Base-by-base conservation (phyloP, 2,329 filamentous ascomycete species). In the Cytospora mali region DNA sequence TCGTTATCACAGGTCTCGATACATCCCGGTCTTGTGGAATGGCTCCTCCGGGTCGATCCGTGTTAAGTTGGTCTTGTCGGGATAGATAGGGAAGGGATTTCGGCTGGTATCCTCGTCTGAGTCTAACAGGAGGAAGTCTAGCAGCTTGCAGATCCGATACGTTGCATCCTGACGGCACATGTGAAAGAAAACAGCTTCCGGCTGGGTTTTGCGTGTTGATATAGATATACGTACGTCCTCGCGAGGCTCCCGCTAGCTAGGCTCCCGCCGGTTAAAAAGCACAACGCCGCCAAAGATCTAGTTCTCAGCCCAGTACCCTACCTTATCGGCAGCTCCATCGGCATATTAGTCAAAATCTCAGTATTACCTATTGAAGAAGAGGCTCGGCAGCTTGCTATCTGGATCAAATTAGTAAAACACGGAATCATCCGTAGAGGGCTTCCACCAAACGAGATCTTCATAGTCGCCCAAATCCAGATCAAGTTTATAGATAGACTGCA, bases 281-380 rank as follows among this genome's bases (percentile, higher is more conserved):
- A 65, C 65, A 6, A 71, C 69, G 6, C 71, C 70, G 1, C 71
- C 71, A 5, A 73, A 58, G 31, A 72, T 71, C 11, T 66, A 67
- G 4, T 54, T 50, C 60, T 73, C 70, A 10, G 69, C 71, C 71
- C 71, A 73, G 59, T 71, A 72, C 2, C 70, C 71, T 0, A 69
- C 70, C 35, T 65, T 55, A 52, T 72, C 69, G 6, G 70, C 70
- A n/a, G 71, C 50, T 7, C 68, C 70, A 1, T 71, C 55, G 11
- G 71, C 70, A 48, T 75, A 75, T 48, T 73, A 69, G 13, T 72
- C 66, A 52, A 68, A 61, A 39, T 70, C 65, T 1, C 2, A 6
- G 55, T 75, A 75, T 64, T 67, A 66, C 55, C 6, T 31, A 55
- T 75, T 72, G 10, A 49, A 29, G 54, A 77, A 73, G 2, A 73